Evolutionary conservation across 306 rosid genomes (phyloP).

Genomic region (Medicago arabica): DNA sequence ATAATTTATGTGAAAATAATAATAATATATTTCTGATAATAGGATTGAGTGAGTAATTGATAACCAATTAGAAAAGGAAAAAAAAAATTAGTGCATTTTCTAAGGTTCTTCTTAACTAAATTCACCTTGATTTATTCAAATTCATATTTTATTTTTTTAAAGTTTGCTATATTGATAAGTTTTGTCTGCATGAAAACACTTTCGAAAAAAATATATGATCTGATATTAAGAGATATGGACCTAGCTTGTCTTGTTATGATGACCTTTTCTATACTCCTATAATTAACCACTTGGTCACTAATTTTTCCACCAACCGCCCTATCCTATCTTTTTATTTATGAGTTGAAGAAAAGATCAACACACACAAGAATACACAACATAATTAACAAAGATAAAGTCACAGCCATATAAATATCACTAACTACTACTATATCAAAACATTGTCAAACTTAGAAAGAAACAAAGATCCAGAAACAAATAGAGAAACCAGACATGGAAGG

Average conservation of each 20-base stretch:
- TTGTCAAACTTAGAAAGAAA: background rate
- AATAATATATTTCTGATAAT: too few species aligned
- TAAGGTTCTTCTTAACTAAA: too few species aligned
- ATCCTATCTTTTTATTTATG: background rate
- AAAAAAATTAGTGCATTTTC: too few species aligned
- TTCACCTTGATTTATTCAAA: too few species aligned
- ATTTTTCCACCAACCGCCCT: constrained; percentile 10
- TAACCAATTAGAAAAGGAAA: too few species aligned
- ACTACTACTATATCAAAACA: background rate
- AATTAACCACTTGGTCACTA: constrained; percentile 31
- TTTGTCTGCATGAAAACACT: too few species aligned
- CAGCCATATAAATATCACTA: background rate
- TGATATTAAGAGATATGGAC: constrained; percentile 36
- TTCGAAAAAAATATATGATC: too few species aligned
- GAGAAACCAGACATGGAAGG: constrained; percentile 59
- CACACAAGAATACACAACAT: background rate
- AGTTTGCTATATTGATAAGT: too few species aligned
- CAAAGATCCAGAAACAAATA: constrained; percentile 19
- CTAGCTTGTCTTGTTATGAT: constrained; percentile 21
- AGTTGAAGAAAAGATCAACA: background rate
- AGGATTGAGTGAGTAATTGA: too few species aligned
- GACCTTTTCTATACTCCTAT: background rate
- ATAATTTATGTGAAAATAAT: too few species aligned
- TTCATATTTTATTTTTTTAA: too few species aligned
- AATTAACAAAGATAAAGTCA: background rate